Evolutionary conservation across 176 grass and related monocot genomes (phyloP).

Genomic region (Themeda triandra): DNA sequence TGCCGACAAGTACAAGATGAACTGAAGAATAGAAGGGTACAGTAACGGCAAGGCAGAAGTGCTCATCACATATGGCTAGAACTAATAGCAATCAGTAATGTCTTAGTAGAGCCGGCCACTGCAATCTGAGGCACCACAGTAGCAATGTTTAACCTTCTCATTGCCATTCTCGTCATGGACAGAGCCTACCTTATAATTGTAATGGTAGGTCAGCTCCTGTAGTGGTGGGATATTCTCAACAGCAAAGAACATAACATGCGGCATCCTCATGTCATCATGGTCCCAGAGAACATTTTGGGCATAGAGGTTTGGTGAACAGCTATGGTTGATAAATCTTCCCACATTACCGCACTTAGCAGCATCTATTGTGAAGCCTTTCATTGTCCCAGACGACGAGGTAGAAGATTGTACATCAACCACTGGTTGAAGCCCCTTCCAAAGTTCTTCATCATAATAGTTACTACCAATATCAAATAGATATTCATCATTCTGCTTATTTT

Average conservation of each 20-base stretch:
- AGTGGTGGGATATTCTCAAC: conserved; percentile 65
- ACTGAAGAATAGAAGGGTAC: too few species aligned
- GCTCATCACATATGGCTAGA: background rate
- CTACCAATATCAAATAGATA: conserved; percentile 74
- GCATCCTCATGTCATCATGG: conserved; percentile 57
- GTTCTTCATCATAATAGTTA: conserved; percentile 62
- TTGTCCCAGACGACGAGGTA: conserved; percentile 18
- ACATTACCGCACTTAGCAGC: conserved; percentile 58
- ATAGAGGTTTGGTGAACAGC: conserved; percentile 76
- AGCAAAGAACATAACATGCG: conserved; percentile 68
- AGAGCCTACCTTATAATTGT: conserved; percentile 57
- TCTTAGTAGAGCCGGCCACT: conserved; percentile 48
- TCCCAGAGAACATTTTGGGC: conserved; percentile 76
- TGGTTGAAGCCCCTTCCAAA: conserved; percentile 45
- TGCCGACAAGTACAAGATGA: too few species aligned
- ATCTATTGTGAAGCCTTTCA: conserved; percentile 68
- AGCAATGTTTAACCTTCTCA: conserved; percentile 30
- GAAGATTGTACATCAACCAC: conserved; percentile 38
- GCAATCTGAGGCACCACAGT: conserved; percentile 35
- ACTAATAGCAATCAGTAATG: background rate
- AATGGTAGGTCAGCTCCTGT: conserved; percentile 72
- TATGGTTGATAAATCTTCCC: conserved; percentile 74
- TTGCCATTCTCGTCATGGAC: conserved; percentile 46
- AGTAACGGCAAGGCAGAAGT: conserved; percentile 1
- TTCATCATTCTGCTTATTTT: conserved; percentile 52